Evolutionary conservation across 1,139 yeast genomes (phyloP).

Genomic region (Lodderomyces orthopsilosis): DNA sequence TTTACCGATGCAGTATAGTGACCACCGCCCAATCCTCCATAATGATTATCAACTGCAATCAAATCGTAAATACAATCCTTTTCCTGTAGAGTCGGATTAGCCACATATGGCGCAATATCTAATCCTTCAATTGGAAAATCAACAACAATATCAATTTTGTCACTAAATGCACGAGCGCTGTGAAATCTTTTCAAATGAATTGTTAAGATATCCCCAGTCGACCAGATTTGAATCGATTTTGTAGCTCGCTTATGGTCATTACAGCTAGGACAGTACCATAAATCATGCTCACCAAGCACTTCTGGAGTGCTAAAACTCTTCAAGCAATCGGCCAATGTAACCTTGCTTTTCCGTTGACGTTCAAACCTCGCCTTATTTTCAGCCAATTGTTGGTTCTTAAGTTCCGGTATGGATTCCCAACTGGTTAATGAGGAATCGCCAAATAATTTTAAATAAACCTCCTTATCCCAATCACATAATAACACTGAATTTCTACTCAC

Average conservation of each 20-base stretch:
- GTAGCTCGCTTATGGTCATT: slow-evolving; percentile 88
- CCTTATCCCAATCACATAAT: slow-evolving; percentile 70
- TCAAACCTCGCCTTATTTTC: slow-evolving; percentile 39
- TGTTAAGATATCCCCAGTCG: slow-evolving; percentile 83
- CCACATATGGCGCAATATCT: slow-evolving; percentile 62
- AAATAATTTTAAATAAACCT: slow-evolving; percentile 49
- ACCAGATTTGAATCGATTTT: slow-evolving; percentile 88
- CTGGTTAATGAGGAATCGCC: slow-evolving; percentile 43
- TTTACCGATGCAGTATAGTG: slow-evolving; percentile 91
- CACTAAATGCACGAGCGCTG: slow-evolving; percentile 80
- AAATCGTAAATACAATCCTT: slow-evolving; percentile 62
- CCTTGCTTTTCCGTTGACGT: slow-evolving; percentile 43
- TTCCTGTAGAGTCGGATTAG: slow-evolving; percentile 31
- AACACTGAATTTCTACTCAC: slow-evolving; percentile 46
- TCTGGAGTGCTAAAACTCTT: slow-evolving; percentile 78
- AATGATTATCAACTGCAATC: slow-evolving; percentile 92
- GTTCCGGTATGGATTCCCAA: slow-evolving; percentile 51
- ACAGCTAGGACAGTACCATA: slow-evolving; percentile 94
- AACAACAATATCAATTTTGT: slow-evolving; percentile 81
- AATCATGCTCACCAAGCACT: slow-evolving; percentile 80
- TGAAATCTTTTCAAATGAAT: slow-evolving; percentile 91
- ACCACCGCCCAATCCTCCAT: slow-evolving; percentile 96
- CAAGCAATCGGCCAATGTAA: slow-evolving; percentile 73
- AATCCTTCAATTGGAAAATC: slow-evolving; percentile 85
- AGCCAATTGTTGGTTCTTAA: slow-evolving; percentile 55